phyloP scores from a whole-genome alignment of 805 yeast genomes.

The Saturnispora ahearnii region DNA sequence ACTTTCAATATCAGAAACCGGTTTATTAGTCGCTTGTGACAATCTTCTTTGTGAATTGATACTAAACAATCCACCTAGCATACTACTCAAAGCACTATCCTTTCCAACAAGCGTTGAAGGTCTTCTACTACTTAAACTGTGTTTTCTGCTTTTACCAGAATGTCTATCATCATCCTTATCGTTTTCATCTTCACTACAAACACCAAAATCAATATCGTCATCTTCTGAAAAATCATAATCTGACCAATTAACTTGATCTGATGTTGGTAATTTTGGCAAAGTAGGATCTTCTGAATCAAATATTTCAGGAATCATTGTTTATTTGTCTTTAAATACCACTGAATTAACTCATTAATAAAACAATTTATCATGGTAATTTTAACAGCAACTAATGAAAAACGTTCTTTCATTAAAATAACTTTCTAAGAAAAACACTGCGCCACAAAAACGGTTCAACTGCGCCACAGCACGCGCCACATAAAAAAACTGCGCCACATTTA shows the following conservation, averaged over 20 bases:
- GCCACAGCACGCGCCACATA: background rate
- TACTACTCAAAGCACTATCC: background rate
- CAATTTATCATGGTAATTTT: no score
- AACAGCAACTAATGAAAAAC: no score
- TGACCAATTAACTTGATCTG: slow-evolving; percentile 25
- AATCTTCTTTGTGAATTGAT: background rate
- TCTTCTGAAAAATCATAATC: slow-evolving; percentile 19
- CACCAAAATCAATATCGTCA: background rate
- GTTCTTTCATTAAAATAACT: background rate
- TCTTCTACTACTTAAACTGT: background rate
- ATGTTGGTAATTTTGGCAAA: slow-evolving; percentile 32
- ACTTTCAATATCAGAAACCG: background rate
- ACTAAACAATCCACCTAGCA: background rate
- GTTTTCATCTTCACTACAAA: background rate
- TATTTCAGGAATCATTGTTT: slow-evolving; percentile 10
- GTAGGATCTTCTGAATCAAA: slow-evolving; percentile 36
- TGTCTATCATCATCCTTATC: background rate
- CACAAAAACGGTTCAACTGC: no score
- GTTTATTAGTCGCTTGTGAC: background rate
- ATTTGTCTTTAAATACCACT: background rate
- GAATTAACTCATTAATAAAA: no score
- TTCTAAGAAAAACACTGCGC: no score
- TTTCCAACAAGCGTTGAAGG: slow-evolving; percentile 1
- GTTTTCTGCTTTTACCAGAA: background rate
- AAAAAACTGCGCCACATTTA: background rate